Evolutionary conservation across 345 rosid genomes (phyloP), one percentile per base, ranked within the genome.

Genomic region (Zanthoxylum bungeanum): DNA sequence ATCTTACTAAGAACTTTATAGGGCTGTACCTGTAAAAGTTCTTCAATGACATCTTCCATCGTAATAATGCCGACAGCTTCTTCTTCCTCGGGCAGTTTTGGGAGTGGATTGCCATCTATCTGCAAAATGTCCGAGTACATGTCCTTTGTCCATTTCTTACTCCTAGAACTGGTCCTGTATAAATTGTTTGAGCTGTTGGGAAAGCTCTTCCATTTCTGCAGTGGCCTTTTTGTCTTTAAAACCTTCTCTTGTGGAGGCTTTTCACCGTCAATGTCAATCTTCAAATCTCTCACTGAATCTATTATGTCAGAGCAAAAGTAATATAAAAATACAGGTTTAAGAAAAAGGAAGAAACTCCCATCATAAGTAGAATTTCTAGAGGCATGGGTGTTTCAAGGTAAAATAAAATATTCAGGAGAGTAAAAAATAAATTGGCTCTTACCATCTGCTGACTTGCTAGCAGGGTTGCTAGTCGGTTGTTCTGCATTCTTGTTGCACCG

Each of bases 31-130:
- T 95, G 98, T 73, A 95, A 75, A 68, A 95, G 94, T 79, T 95
- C 98, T 80, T 95, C 99, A 61, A 95, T 95, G 76, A 95, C 97
- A 82, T 95, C 99, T 78, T 95, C 99, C 99, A 95, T 95, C 37
- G 99, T 92, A 69, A 95, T 91, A 62, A 95, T 71, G 68, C 99
- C 99, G 0, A 95, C 88, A 11, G 92, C 93, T 83, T 92, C 98
- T 79, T 88, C 96, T 80, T 90, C 99, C 71, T 92, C 98, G 0
- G 87, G 85, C 24, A 85, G 85, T 65, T 80, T 80, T 14, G 93
- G 91, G 16, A 93, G 96, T n/a, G 90, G 81, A 60, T 65, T 72
- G 12, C 78, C 96, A 76, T 88, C 83, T 72, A 95, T 64, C 10
- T 89, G 79, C 63, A 95, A 76, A 67, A 95, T 87, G 79, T 95